These are phyloP conservation scores for Metschnikowia chrysomelidarum DNA, from an alignment of 805 yeast species.

Conservation along the genomic window DNA sequence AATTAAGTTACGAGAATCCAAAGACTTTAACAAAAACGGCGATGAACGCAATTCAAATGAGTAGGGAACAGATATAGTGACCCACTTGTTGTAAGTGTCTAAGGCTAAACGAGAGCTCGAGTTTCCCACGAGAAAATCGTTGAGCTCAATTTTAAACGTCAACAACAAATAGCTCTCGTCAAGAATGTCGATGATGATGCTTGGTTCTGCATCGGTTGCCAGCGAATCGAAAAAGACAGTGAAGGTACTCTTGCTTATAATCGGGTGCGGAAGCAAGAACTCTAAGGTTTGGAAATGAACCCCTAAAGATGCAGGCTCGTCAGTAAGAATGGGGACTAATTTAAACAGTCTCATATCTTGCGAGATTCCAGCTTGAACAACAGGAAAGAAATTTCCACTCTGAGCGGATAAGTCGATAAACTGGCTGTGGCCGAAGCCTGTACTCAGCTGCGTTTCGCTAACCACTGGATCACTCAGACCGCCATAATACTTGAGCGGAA, in stretches of 20 bases:
- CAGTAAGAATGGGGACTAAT: slow-evolving; percentile 38
- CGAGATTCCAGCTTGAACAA: slow-evolving; percentile 25
- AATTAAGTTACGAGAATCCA: slow-evolving; percentile 45
- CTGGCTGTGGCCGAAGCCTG: slow-evolving; percentile 14
- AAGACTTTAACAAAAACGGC: slow-evolving; percentile 52
- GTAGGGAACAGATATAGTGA: slow-evolving; percentile 66
- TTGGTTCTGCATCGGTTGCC: slow-evolving; percentile 23
- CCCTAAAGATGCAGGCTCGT: slow-evolving; percentile 32
- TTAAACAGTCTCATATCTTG: slow-evolving; percentile 30
- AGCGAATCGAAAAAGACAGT: slow-evolving; percentile 15
- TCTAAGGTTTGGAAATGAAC: slow-evolving; percentile 35
- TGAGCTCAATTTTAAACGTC: slow-evolving; percentile 44
- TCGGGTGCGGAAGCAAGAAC: slow-evolving; percentile 22
- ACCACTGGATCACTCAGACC: slow-evolving; percentile 1
- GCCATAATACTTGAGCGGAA: slow-evolving; percentile 17
- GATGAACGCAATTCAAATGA: slow-evolving; percentile 40
- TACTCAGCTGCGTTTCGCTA: slow-evolving; percentile 12
- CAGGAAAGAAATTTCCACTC: slow-evolving; percentile 15
- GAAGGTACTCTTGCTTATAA: slow-evolving; percentile 16
- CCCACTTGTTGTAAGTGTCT: slow-evolving; percentile 53
- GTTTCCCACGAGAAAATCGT: slow-evolving; percentile 37
- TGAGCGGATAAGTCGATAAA: slow-evolving; percentile 16
- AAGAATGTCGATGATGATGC: slow-evolving; percentile 52
- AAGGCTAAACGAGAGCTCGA: slow-evolving; percentile 21
- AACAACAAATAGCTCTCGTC: slow-evolving; percentile 51